A percentile compares a stretch with the other conserved stretches of the same genome.
Conservation (phyloP, 331 rosid genomes). For the Quercus lobata region DNA sequence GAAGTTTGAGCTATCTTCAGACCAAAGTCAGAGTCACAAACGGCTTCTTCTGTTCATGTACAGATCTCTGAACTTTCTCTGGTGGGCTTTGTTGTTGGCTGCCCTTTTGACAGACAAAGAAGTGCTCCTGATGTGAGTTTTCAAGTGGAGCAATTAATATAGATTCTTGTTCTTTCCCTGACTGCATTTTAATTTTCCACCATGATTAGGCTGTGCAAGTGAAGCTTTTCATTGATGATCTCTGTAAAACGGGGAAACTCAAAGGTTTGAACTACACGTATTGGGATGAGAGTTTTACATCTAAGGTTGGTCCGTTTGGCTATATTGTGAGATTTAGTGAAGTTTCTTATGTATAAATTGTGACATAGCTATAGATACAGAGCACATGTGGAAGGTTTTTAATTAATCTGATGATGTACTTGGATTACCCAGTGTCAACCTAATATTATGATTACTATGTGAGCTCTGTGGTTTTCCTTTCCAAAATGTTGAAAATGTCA, state of each 20-base stretch:
- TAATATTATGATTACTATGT: not conserved
- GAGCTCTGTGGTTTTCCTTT: not conserved
- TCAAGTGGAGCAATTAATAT: not conserved
- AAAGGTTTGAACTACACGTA: slow-evolving; percentile 57
- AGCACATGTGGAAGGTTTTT: not conserved
- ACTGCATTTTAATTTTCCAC: not conserved
- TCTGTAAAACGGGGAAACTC: slow-evolving; percentile 45
- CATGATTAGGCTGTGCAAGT: slow-evolving; percentile 48
- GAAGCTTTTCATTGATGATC: slow-evolving; percentile 60
- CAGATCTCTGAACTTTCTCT: slow-evolving; percentile 64
- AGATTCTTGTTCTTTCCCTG: not conserved
- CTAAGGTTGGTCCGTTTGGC: slow-evolving; percentile 52
- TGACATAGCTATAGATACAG: not conserved
- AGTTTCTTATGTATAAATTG: not conserved
- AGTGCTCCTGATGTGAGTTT: slow-evolving; percentile 42
- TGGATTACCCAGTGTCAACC: not conserved
- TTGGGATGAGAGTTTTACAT: slow-evolving; percentile 86
- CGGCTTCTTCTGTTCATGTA: slow-evolving; percentile 21
- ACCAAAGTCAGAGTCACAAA: slow-evolving; percentile 9
- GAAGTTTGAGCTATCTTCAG: not conserved
- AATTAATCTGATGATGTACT: not conserved
- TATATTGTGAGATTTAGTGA: slow-evolving; percentile 7
- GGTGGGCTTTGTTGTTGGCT: slow-evolving; percentile 72
- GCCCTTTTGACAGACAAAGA: slow-evolving; percentile 35
- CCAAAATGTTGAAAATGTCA: not conserved